phyloP scores from a whole-genome alignment of 768 basidiomycete genomes.

The Boletus barrowsii region DNA sequence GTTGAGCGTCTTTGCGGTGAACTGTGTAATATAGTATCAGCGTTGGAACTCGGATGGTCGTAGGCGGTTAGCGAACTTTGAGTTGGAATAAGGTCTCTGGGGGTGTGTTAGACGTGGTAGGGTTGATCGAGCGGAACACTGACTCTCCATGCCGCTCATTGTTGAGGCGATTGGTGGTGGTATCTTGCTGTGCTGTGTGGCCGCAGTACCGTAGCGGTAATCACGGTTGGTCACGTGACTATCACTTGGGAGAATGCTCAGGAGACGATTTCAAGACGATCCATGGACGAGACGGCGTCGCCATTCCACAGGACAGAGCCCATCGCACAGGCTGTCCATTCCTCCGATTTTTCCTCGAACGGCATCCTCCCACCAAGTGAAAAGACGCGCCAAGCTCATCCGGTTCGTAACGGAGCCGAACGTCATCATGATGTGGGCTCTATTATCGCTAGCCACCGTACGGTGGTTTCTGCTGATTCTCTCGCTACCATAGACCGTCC shows the following conservation, averaged over 20 bases:
- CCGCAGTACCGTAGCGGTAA: background rate
- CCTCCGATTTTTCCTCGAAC: background rate
- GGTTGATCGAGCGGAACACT: constrained; percentile 31
- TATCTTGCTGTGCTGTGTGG: background rate
- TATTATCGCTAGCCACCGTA: constrained; percentile 34
- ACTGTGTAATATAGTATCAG: constrained; percentile 47
- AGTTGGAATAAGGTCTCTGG: constrained; percentile 98
- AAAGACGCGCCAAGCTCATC: background rate
- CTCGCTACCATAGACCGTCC: constrained; percentile 42
- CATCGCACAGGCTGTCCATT: background rate
- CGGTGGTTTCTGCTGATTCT: constrained; percentile 35
- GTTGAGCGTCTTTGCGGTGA: constrained; percentile 94
- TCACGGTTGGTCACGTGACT: constrained; percentile 12
- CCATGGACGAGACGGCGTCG: constrained; percentile 2
- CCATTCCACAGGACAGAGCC: background rate
- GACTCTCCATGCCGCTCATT: constrained; percentile 93
- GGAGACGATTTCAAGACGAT: too few species aligned
- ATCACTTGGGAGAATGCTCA: background rate
- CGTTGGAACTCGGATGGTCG: constrained; percentile 8
- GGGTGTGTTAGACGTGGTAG: constrained; percentile 3
- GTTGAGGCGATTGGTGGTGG: background rate
- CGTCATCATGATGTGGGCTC: constrained; percentile 31
- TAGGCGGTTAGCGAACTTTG: constrained; percentile 56
- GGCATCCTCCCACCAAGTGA: background rate
- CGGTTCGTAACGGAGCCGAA: background rate